Evolutionary conservation across 148 eudicot genomes (phyloP), one percentile per base, ranked within the genome.

Genomic region (Nepenthes mirabilis): DNA sequence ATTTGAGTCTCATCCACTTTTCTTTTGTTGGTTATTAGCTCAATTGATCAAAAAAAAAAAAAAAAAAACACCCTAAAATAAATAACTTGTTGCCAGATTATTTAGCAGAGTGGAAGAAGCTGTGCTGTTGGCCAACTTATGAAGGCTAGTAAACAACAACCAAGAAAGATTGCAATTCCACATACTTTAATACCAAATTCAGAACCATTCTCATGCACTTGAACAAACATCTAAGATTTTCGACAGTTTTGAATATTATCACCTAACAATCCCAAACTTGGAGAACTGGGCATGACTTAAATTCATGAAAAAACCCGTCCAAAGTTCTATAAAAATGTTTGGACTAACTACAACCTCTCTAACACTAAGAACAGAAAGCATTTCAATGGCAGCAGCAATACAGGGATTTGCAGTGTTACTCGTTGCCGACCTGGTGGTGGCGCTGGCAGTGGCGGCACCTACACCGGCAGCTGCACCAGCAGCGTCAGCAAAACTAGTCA

Each of bases 261-360:
- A 75, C 82, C 79, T 65, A 78, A 56, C 45, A 62, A 34, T 53
- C 52, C 55, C 11, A 71, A 74, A 75, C 76, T 59, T 71, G 23
- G 45, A 40, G 45, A 40, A 40, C 4, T 40, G 45, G 45, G 45
- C 45, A 40, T 40, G 45, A 40, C 45, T 40, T 40, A 33, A 34
- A 35, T 32, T 59, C 43, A 50, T 48, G 47, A 23, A 23, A 23
- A 23, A 23, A 23, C 62, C 11, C 36, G 33, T 59, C 52, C 32
- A 45, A 6, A 49, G 5, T 43, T 45, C 50, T 45, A 59, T 48
- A 5, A 45, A 50, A 33, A 14, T 32, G 49, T 35, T 14, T 48
- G 13, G 9, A 23, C 45, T 8, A 3, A 8, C 45, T 40, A 40
- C 8, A 3, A 40, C 45, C 8, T 0, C 45, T 40, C 45, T 40